A percentile compares a stretch with the other conserved stretches of the same genome.
Evolutionary conservation across 129 eudicot genomes (phyloP).

Genomic region (Lactuca saligna): DNA sequence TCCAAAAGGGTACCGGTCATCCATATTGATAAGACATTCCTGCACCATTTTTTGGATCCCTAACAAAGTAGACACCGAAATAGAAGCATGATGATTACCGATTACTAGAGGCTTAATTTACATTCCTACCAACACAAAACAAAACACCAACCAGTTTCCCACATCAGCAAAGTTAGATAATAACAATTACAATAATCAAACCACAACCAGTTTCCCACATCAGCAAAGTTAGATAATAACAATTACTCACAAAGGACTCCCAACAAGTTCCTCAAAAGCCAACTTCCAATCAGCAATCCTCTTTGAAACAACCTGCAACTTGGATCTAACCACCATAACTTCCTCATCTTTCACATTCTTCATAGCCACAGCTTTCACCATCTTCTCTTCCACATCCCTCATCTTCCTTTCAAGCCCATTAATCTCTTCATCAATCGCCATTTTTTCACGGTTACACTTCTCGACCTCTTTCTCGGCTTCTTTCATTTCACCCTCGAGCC

Average conservation of each 20-base stretch:
- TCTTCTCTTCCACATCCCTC: conserved; percentile 12
- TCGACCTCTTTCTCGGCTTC: conserved; percentile 18
- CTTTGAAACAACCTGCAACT: background rate
- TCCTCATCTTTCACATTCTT: conserved; percentile 21
- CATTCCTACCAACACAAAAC: background rate
- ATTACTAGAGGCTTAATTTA: background rate
- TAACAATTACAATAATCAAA: background rate
- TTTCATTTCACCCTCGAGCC: conserved; percentile 15
- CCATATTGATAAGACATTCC: too few species aligned
- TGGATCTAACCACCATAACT: conserved; percentile 5
- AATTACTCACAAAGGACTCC: conserved; percentile 20
- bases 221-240: background rate
- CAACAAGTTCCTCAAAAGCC: conserved; percentile 30
- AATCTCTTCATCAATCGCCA: conserved; percentile 20
- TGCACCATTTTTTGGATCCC: background rate
- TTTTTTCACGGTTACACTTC: conserved; percentile 18
- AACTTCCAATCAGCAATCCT: conserved; percentile 6
- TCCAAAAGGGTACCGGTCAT: too few species aligned
- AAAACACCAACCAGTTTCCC: background rate
- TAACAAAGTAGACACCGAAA: background rate
- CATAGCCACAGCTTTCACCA: background rate
- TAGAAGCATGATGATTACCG: background rate
- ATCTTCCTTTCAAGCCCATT: conserved; percentile 15
- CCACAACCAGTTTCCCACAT: background rate
- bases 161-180: conserved; percentile 2